Evolutionary conservation across 352 stramenopile species (phyloP), one percentile per base, ranked within the genome.

Genomic region (Aphanomyces euteiches): DNA sequence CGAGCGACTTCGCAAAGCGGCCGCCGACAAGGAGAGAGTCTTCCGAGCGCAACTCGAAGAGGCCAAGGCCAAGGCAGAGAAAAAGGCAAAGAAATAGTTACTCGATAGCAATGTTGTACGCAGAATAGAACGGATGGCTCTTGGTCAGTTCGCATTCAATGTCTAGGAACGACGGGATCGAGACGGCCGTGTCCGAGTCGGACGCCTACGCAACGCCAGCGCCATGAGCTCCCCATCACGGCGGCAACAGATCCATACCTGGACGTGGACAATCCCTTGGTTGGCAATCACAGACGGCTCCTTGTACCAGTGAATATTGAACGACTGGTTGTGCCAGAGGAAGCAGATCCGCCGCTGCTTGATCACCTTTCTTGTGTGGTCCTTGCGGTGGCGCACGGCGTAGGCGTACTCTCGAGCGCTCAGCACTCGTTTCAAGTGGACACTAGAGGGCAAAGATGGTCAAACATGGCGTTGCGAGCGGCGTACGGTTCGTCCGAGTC

Each of bases 281-380:
- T 79, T 81, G 2, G 79, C 82, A 69, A 94, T 76, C 5, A 79
- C 70, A 5, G 73, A 72, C 34, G 86, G 86, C 64, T 92, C 86
- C 72, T 94, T 94, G 78, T 94, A 94, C 37, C 91, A 76, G 73
- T 94, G 86, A 48, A 94, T 87, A 74, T 94, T 85, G 74, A 92
- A 90, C 47, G 86, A 94, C 74, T 92, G 86, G 74, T 92, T 92
- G 72, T 90, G 76, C 76, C 92, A 90, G 56, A 94, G 58, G 43
- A 94, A 94, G 72, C 86, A 94, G 73, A 92, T 91, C 53, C 86
- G 86, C 72, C 92, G 84, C 77, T 94, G 86, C 78, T 94, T 94
- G 75, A 94, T 92, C 71, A 92, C 82, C 53, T 89, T 76, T 45
- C 86, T 83, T 43, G 61, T 81, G 34, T 77, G 81, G 66, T 92